Evolutionary conservation across 306 rosid genomes (phyloP).

Genomic region (Alnus glutinosa): DNA sequence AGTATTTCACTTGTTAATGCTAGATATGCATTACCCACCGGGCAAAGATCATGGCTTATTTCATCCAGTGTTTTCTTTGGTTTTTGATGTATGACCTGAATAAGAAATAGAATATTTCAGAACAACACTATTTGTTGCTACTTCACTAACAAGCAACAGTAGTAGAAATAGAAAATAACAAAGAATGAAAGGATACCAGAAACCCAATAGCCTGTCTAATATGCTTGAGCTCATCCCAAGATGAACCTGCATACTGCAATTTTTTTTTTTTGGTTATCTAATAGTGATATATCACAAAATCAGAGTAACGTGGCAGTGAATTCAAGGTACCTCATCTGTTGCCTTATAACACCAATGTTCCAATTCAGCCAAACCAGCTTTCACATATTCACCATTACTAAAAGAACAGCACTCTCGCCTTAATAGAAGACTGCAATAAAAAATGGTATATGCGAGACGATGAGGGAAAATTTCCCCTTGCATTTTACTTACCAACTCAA

Average conservation of each 20-base stretch:
- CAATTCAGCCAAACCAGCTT: conserved; percentile 94
- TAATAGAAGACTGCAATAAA: conserved; percentile 80
- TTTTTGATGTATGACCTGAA: conserved; percentile 96
- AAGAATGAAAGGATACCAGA: conserved; percentile 52
- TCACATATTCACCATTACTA: conserved; percentile 97
- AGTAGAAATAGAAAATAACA: conserved; percentile 15
- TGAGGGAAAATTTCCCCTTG: conserved; percentile 5
- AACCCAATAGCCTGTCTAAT: conserved; percentile 99
- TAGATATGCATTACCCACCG: conserved; percentile 51
- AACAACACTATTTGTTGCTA: conserved; percentile 2
- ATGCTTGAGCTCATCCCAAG: conserved; percentile 96
- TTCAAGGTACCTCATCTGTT: conserved; percentile 73
- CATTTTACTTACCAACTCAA: conserved; percentile 9
- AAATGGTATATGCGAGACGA: conserved; percentile 6
- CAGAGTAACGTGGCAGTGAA: background rate
- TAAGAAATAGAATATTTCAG: conserved; percentile 29
- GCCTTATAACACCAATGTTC: conserved; percentile 94
- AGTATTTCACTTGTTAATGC: background rate
- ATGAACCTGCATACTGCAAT: conserved; percentile 69
- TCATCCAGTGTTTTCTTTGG: conserved; percentile 95
- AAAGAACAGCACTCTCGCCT: conserved; percentile 99
- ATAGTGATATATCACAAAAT: conserved; percentile 4
- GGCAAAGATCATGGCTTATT: conserved; percentile 93
- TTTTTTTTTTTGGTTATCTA: conserved; percentile 19
- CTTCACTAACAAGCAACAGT: conserved; percentile 15